Evolutionary conservation across 2,329 filamentous ascomycete species (phyloP), one percentile per base, ranked within the genome.

Genomic region (Leptographium radiaticola): DNA sequence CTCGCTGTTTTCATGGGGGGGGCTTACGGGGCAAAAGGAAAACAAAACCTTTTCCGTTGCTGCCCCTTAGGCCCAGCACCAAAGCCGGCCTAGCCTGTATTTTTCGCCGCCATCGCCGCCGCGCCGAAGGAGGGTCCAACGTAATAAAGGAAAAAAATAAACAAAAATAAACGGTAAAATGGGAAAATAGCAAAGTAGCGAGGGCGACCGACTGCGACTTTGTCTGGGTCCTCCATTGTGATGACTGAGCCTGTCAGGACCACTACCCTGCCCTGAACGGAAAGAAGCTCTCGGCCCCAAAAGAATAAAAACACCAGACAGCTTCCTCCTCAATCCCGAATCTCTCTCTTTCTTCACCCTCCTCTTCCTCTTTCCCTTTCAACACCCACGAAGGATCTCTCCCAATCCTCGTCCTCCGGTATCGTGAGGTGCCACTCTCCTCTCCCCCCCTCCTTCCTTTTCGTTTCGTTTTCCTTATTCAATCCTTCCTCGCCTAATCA

Each of bases 371-470:
- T 51, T 34, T 50, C 42, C 60, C 64, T 65, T 60, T 63, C 67
- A 62, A 68, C 68, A 75, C 73, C 73, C 72, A 73, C 72, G 73
- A 72, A 74, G 73, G 73, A 65, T 61, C 62, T 49, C 66, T 63
- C 67, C 54, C 57, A 53, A 57, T 58, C 59, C 56, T 59, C 58
- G 65, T 69, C 65, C 67, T 70, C 68, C 65, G 66, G 70, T 61
- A 64, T 73, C 71, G 73, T 76, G 74, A 60, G 59, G 59, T 58
- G 60, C 59, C 57, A 58, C 58, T 58, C 48, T 54, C 55, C 55
- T 56, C 56, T 56, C 55, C 44, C 40, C 51, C 40, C 11, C n/a
- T 52, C 48, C 31, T 47, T 38, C 13, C 16, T 52, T 52, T 54
- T 45, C 30, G n/a, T 31, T 50, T 44, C 43, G 54, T 45, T 53